Evolutionary conservation across 805 yeast genomes (phyloP), one percentile per base, ranked within the genome.

Genomic region (Candida gorgasii): DNA sequence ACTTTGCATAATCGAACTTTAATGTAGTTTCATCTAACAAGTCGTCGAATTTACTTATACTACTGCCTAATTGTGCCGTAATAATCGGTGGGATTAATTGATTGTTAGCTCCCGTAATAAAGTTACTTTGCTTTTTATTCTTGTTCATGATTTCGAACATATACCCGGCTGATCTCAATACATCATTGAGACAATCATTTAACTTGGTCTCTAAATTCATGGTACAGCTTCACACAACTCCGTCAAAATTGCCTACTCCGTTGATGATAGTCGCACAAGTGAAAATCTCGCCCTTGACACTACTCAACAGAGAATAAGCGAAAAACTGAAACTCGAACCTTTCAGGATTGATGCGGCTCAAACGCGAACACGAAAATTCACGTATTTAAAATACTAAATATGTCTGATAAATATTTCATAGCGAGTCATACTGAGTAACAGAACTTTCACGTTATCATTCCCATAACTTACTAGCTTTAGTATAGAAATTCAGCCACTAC

Each of bases 121-220:
- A 51, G 46, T 70, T 70, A 44, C 72, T 63, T 46, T 67, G 73
- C 36, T 60, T 59, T 44, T 61, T 68, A 42, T 67, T 69, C 48
- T 63, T 67, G 50, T 62, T 66, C 44, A 70, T 60, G 40, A 65
- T 61, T 51, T 70, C 76, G 45, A 66, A 69, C 19, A 70, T 62
- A 49, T 67, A 69, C n/a, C 75, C 76, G 0, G 73, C 59, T 4
- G 72, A 58, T 40, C 66, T 62, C 36, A 70, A 63, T 4, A 70
- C 59, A 35, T 69, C 74, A 48, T 66, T 61, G 35, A 70, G 57
- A n/a, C 73, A 63, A 39, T 54, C 56, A 40, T 65, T 69, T 42
- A 70, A 63, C 49, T 64, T 65, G 28, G 63, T 53, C 44, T 69
- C 73, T 28, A 70, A 56, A 50, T 65, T 69, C 69, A 68, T 67